A percentile compares a stretch with the other conserved stretches of the same genome.
Evolutionary conservation across 495 filamentous ascomycete species (phyloP).

Genomic region (Penicillium crystallinum): DNA sequence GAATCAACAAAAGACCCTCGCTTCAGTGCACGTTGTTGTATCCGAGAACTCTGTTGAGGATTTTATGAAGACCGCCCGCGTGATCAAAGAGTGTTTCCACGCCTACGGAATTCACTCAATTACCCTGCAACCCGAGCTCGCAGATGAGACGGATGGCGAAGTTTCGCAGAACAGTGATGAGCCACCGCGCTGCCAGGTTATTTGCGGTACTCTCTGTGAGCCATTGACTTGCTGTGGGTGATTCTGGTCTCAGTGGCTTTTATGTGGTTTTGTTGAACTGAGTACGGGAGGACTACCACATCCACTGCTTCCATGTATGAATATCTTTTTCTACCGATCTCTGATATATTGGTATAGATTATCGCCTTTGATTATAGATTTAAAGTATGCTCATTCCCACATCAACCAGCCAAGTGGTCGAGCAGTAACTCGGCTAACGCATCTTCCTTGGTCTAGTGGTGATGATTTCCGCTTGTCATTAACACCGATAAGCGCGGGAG

Average conservation of each 20-base stretch:
- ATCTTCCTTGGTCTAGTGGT: slow-evolving; percentile 46
- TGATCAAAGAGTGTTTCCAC: slow-evolving; percentile 46
- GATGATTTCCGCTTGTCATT: slow-evolving; percentile 53
- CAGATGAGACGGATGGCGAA: neutral
- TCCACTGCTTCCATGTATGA: too few species aligned
- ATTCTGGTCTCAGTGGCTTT: neutral
- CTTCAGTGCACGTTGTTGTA: slow-evolving; percentile 45
- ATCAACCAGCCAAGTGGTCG: slow-evolving; percentile 24
- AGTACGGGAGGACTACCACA: too few species aligned
- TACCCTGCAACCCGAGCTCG: slow-evolving; percentile 46
- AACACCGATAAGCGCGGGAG: slow-evolving; percentile 42
- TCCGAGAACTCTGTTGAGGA: slow-evolving; percentile 28
- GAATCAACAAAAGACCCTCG: slow-evolving; percentile 46
- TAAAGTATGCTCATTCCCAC: neutral
- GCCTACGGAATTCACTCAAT: slow-evolving; percentile 50
- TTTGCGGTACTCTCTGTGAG: slow-evolving; percentile 30
- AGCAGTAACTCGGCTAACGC: slow-evolving; percentile 23
- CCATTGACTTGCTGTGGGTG: slow-evolving; percentile 33
- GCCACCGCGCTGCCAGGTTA: slow-evolving; percentile 24
- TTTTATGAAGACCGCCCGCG: slow-evolving; percentile 37
- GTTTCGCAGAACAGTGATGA: slow-evolving; percentile 7
- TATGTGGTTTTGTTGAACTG: too few species aligned
- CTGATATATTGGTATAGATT: too few species aligned
- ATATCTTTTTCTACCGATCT: too few species aligned
- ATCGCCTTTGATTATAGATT: neutral